Base-by-base conservation (phyloP, 257 asterid species). In the Plectranthus barbatus region DNA sequence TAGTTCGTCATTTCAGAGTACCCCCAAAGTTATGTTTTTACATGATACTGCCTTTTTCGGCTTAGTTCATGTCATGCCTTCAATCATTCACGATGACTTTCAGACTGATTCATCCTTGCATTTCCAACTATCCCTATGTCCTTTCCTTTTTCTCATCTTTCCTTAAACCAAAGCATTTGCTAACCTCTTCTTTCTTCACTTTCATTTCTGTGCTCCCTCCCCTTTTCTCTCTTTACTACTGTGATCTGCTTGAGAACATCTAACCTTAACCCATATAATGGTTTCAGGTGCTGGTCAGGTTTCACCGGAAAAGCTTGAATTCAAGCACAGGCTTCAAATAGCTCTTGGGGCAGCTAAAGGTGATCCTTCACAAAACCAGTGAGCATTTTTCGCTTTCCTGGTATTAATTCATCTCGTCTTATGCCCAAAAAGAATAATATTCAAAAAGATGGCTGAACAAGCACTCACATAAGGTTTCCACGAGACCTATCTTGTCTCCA, bases 341-440 rank as follows among this genome's bases (percentile, higher is more conserved):
- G 95, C 97, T 83, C 81, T 84, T 65, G 97, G 94, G 79, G 97
- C 95, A 76, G 97, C 97, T 86, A 90, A 84, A 86, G 97, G 97
- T 90, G 97, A 90, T 84, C 89, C 66, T 84, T 83, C 84, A 95
- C 97, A 84, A 84, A 84, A 86, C 73, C 97, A 84, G 94, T 90
- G 94, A 90, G 95, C 94, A 86, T 83, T 80, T 80, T 81, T 83
- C 80, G 93, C 84, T 83, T 82, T 83, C 87, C 88, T 81, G 85
- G 93, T 82, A 76, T 71, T 79, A 69, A 73, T 82, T 80, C 67
- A 60, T 84, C 82, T 80, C 72, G 68, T 71, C 69, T 70, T 74
- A 40, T 60, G 75, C 68, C 50, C 68, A 56, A 74, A 67, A 64
- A 29, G 21, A 74, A 70, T 67, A 55, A 60, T 70, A 41, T 58